Conservation (phyloP, 1,284 basidiomycete species). For the Heterobasidion irregulare region DNA sequence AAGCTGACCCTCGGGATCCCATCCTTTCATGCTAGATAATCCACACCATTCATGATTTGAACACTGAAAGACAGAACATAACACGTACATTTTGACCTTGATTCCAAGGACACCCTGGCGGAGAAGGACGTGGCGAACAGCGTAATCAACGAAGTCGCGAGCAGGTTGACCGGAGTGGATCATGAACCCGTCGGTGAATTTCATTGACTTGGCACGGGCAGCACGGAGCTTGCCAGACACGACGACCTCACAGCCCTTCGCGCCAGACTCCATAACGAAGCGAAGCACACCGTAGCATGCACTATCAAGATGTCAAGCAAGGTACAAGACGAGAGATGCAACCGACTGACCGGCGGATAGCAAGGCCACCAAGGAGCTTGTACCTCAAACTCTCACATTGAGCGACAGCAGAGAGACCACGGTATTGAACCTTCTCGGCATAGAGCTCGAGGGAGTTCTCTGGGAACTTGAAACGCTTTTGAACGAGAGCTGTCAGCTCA, state of each 20-base stretch:
- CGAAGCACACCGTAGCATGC: constrained; percentile 99
- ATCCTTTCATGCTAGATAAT: constrained; percentile 82
- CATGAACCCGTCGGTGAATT: constrained; percentile 99
- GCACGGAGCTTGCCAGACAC: constrained; percentile 99
- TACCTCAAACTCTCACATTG: constrained; percentile 99
- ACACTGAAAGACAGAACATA: not conserved
- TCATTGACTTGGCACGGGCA: constrained; percentile 99
- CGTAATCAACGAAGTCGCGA: constrained; percentile 95
- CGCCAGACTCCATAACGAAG: constrained; percentile 99
- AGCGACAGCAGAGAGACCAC: constrained; percentile 97
- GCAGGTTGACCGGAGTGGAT: constrained; percentile 99
- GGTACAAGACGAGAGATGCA: not conserved
- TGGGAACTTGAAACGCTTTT: constrained; percentile 99
- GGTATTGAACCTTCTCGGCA: constrained; percentile 99
- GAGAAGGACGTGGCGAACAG: constrained; percentile 97
- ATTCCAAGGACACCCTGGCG: constrained; percentile 99
- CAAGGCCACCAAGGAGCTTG: constrained; percentile 99
- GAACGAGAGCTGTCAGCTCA: constrained; percentile 96
- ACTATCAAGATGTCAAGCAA: constrained; percentile 31
- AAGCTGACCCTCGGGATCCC: constrained; percentile 83
- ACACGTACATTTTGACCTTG: constrained; percentile 96
- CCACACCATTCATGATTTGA: constrained; percentile 7
- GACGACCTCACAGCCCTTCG: constrained; percentile 99
- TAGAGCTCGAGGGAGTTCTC: constrained; percentile 99
- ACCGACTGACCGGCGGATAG: constrained; percentile 83